Conservation (phyloP, 495 filamentous ascomycete genomes). For the Tetracladium setigerum region DNA sequence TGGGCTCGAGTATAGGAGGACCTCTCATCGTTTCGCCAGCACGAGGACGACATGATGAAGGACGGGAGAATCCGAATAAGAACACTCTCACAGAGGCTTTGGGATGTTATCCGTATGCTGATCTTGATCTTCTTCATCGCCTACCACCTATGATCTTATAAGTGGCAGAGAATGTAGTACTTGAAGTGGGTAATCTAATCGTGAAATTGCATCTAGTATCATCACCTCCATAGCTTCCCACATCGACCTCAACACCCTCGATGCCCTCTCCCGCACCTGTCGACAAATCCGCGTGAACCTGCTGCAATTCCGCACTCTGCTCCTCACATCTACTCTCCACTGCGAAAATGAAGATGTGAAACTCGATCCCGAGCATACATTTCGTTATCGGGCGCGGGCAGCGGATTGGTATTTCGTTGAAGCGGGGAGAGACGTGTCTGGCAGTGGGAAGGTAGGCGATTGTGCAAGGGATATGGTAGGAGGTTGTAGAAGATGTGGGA, state of each 20-base stretch:
- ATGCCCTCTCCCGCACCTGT: conserved; percentile 72
- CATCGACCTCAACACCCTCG: conserved; percentile 79
- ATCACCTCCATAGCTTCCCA: conserved; percentile 62
- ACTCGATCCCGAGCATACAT: conserved; percentile 36
- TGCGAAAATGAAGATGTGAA: conserved; percentile 59
- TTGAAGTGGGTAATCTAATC: not conserved
- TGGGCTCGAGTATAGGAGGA: too few species aligned
- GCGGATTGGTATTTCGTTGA: conserved; percentile 45
- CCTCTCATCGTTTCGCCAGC: conserved; percentile 4
- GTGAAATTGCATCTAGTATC: conserved; percentile 45
- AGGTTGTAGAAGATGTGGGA: conserved; percentile 71
- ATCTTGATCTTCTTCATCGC: conserved; percentile 2
- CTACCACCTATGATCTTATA: not conserved
- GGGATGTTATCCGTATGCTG: conserved; percentile 79
- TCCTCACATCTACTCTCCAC: conserved; percentile 65
- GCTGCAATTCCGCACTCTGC: conserved; percentile 62
- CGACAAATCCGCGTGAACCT: conserved; percentile 69
- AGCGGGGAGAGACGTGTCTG: conserved; percentile 20
- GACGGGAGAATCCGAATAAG: conserved; percentile 53
- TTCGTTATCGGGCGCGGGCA: conserved; percentile 42
- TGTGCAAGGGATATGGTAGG: conserved; percentile 83
- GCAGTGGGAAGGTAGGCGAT: conserved; percentile 53
- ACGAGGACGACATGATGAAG: conserved; percentile 21
- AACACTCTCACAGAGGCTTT: conserved; percentile 69
- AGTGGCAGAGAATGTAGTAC: not conserved